A percentile compares a stretch with the other conserved stretches of the same genome.
Evolutionary conservation across 208 protist genomes (phyloP).

Genomic region (Trypanosoma platydactyli): DNA sequence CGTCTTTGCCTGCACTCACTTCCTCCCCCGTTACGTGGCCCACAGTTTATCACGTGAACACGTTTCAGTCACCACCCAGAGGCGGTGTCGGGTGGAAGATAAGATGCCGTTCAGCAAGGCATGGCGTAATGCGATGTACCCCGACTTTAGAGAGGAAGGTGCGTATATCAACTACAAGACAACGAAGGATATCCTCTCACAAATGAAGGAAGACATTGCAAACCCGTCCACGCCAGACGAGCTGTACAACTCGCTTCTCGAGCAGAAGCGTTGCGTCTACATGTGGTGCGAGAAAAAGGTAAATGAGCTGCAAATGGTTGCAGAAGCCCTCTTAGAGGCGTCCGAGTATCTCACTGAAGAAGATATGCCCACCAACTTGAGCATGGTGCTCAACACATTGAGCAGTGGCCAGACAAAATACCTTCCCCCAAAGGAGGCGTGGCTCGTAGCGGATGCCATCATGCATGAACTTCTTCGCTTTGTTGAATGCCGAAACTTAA

Average conservation of each 20-base stretch:
- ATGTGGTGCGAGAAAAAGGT: conserved; percentile 73
- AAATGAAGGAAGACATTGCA: conserved; percentile 86
- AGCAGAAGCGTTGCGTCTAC: conserved; percentile 72
- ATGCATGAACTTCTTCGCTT: conserved; percentile 82
- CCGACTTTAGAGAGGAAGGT: conserved; percentile 75
- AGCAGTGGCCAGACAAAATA: conserved; percentile 23
- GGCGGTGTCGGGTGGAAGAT: no score
- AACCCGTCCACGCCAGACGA: conserved; percentile 81
- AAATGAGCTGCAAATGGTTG: conserved; percentile 56
- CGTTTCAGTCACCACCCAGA: no score
- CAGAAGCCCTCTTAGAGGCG: conserved; percentile 54
- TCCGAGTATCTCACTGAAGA: conserved; percentile 58
- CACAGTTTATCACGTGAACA: no score
- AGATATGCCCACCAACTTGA: conserved; percentile 38
- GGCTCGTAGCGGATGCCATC: conserved; percentile 69
- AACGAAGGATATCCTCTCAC: conserved; percentile 82
- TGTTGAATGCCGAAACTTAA: conserved; percentile 82
- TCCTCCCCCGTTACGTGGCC: no score
- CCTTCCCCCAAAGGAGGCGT: conserved; percentile 54
- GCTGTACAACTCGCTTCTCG: conserved; percentile 66
- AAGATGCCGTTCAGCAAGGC: conserved; percentile 85
- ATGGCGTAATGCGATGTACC: conserved; percentile 82
- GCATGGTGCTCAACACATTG: conserved; percentile 38
- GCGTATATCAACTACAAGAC: conserved; percentile 89
- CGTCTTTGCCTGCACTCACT: no score